A percentile compares a stretch with the other conserved stretches of the same genome.
Conservation (phyloP, 2,329 filamentous ascomycete genomes). For the Bisporella sp. region DNA sequence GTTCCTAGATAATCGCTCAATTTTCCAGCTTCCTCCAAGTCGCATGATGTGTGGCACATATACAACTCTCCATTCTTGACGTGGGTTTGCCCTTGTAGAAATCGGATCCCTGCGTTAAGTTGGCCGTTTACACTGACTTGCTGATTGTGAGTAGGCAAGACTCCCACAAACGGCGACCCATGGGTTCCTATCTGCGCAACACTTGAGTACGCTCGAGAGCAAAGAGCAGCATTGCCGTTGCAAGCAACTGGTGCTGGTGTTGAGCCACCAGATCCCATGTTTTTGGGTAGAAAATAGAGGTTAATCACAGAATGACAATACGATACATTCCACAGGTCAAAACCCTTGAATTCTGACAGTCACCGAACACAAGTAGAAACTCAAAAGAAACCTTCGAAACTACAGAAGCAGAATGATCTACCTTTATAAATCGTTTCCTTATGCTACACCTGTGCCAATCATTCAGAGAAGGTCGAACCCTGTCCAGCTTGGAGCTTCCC, state of each 20-base stretch:
- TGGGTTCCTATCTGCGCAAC: constrained; percentile 70
- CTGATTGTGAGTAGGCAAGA: constrained; percentile 42
- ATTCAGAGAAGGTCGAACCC: too few species aligned
- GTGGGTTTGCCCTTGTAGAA: constrained; percentile 50
- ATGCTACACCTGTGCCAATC: too few species aligned
- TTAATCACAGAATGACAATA: too few species aligned
- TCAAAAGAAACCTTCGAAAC: too few species aligned
- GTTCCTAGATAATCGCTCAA: constrained; percentile 46
- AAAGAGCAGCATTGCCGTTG: constrained; percentile 73
- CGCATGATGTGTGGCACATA: constrained; percentile 53
- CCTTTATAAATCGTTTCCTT: too few species aligned
- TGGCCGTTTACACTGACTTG: constrained; percentile 50
- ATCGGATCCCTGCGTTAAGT: constrained; percentile 57
- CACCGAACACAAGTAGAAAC: too few species aligned
- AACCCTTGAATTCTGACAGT: too few species aligned
- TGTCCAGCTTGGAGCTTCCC: not conserved
- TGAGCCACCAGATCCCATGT: too few species aligned
- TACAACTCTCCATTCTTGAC: constrained; percentile 8
- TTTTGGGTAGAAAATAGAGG: not conserved
- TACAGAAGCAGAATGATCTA: too few species aligned
- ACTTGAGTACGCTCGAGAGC: constrained; percentile 64
- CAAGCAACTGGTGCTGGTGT: not conserved
- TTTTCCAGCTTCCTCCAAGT: constrained; percentile 49
- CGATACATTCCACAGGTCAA: too few species aligned
- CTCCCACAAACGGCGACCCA: constrained; percentile 40